A percentile compares a stretch with the other conserved stretches of the same genome.
phyloP scores from a whole-genome alignment of 2,329 filamentous ascomycete genomes.

The Geoglossum cookeanum region DNA sequence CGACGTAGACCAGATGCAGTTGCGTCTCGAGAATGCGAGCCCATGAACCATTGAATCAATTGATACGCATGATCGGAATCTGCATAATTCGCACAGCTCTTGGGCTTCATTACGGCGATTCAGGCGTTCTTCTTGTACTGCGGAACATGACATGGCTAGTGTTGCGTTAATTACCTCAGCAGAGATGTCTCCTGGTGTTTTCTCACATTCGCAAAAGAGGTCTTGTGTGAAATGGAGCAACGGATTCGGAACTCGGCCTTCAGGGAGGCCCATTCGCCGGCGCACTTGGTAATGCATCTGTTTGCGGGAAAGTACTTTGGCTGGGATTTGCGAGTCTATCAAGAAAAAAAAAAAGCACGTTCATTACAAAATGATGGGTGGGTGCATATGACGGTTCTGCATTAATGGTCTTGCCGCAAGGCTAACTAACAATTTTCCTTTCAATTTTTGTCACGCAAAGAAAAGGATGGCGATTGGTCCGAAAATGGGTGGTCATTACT shows the following conservation, averaged over 20 bases:
- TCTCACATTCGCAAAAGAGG: not conserved
- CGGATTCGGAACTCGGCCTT: not conserved
- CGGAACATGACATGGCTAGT: not conserved
- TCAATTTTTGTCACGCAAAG: not conserved
- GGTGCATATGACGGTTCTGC: not conserved
- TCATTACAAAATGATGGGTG: not conserved
- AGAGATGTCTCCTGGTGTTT: not conserved
- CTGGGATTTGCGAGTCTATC: not conserved
- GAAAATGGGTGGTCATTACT: not conserved
- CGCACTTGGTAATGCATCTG: conserved; percentile 1
- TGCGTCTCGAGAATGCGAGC: conserved; percentile 1
- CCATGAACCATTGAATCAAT: conserved; percentile 3
- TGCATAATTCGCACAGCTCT: not conserved
- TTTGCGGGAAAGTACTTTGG: not conserved
- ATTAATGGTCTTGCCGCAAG: not conserved
- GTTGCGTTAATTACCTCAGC: not conserved
- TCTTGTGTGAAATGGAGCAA: not conserved
- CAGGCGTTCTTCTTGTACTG: not conserved
- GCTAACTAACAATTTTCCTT: not conserved
- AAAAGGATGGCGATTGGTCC: not conserved
- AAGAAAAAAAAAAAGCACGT: not conserved
- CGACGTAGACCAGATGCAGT: conserved; percentile 5
- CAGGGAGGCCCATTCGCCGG: not conserved
- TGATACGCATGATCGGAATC: not conserved
- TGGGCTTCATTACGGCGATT: not conserved